A percentile compares a stretch with the other conserved stretches of the same genome.
phyloP scores from a whole-genome alignment of 805 yeast genomes.

The Candida pseudoglaebosa region DNA sequence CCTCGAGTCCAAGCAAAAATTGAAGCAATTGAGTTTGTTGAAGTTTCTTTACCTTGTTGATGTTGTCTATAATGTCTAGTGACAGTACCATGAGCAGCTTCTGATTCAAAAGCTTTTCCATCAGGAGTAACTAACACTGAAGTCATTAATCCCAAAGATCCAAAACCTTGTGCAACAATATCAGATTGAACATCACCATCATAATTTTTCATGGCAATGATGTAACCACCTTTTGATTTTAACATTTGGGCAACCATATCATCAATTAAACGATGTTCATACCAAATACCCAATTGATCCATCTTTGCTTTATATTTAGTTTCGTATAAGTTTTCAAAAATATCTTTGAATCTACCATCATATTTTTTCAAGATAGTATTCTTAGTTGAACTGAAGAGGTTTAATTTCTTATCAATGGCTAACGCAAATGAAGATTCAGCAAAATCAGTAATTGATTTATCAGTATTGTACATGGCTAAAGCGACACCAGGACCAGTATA shows the following conservation, averaged over 20 bases:
- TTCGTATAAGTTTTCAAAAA: conserved; percentile 78
- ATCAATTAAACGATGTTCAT: conserved; percentile 93
- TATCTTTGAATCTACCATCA: conserved; percentile 94
- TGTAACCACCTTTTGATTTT: conserved; percentile 91
- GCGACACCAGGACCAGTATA: conserved; percentile 77
- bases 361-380: conserved; percentile 91
- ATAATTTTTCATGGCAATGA: conserved; percentile 95
- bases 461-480: conserved; percentile 93
- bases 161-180: conserved; percentile 97
- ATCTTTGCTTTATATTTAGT: conserved; percentile 63
- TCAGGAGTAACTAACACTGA: conserved; percentile 96
- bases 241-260: conserved; percentile 99
- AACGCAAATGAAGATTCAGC: conserved; percentile 90
- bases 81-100: conserved; percentile 99
- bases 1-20: conserved; percentile 98
- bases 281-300: conserved; percentile 84
- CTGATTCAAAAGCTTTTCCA: conserved; percentile 91
- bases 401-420: conserved; percentile 75
- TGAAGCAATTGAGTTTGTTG: conserved; percentile 95
- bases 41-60: conserved; percentile 95
- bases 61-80: conserved; percentile 95
- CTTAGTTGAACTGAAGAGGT: conserved; percentile 84
- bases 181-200: conserved; percentile 98
- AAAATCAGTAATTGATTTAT: conserved; percentile 82
- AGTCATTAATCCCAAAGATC: conserved; percentile 95